A percentile compares a stretch with the other conserved stretches of the same genome.
phyloP scores from a whole-genome alignment of 2,329 filamentous ascomycete species.

The Colletotrichum tabaci region DNA sequence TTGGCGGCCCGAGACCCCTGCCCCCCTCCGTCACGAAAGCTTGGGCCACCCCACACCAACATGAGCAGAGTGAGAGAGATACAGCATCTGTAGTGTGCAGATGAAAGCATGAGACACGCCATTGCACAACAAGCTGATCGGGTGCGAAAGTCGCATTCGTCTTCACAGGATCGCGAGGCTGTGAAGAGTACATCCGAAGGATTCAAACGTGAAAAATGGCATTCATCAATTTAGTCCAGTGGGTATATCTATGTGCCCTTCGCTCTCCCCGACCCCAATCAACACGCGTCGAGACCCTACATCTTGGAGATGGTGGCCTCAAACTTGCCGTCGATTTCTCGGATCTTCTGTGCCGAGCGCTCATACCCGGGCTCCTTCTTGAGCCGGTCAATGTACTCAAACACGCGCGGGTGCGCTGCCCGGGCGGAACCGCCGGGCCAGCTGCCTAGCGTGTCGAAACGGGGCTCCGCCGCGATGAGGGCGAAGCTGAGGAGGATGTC shows the following conservation, averaged over 20 bases:
- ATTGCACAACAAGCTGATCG: neutral
- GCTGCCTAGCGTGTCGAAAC: conserved; percentile 57
- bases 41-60: conserved; percentile 17
- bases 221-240: neutral
- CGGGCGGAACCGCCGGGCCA: conserved; percentile 60
- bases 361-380: conserved; percentile 64
- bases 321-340: conserved; percentile 62
- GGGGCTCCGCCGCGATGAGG: conserved; percentile 60
- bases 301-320: conserved; percentile 37
- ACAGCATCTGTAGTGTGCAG: too few species aligned
- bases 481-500: conserved; percentile 70
- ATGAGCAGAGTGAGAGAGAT: too few species aligned
- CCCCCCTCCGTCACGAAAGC: conserved; percentile 12
- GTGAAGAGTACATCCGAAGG: too few species aligned
- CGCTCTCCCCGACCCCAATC: neutral
- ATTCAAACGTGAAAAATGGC: neutral
- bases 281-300: neutral
- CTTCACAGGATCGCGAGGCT: neutral
- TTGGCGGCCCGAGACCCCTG: conserved; percentile 23
- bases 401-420: conserved; percentile 59
- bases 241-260: neutral
- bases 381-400: conserved; percentile 62
- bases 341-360: conserved; percentile 64
- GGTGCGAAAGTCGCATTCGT: neutral
- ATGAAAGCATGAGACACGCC: too few species aligned